phyloP scores from a whole-genome alignment of 1,284 basidiomycete genomes.

The Mycena citricolor region DNA sequence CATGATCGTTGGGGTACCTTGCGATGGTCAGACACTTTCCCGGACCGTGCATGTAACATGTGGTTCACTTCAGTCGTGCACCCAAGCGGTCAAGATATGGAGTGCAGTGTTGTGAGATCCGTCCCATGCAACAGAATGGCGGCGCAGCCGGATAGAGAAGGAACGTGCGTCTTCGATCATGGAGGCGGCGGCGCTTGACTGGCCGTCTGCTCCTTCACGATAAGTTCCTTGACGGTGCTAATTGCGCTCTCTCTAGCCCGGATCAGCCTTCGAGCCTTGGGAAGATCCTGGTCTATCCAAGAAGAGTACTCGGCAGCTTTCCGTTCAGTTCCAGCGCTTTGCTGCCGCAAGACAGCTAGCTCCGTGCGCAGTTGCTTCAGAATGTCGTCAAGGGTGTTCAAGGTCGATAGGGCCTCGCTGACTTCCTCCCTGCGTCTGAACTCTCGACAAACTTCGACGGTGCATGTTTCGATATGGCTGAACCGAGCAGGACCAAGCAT shows the following conservation, averaged over 20 bases:
- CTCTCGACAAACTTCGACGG: constrained; percentile 53
- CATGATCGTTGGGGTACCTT: constrained; percentile 1
- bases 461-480: constrained; percentile 22
- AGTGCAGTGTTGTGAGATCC: constrained; percentile 4
- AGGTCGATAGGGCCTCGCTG: constrained; percentile 53
- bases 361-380: constrained; percentile 55
- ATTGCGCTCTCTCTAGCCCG: constrained; percentile 44
- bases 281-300: constrained; percentile 33
- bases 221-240: constrained; percentile 36
- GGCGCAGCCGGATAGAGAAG: not conserved
- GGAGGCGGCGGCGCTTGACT: not conserved
- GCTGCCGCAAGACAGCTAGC: constrained; percentile 32
- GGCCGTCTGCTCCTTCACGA: constrained; percentile 12
- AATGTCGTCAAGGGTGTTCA: constrained; percentile 62
- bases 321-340: constrained; percentile 4
- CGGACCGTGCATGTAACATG: too few relatives aligned
- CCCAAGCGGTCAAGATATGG: not conserved
- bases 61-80: not conserved
- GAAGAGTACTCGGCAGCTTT: constrained; percentile 36
- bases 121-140: constrained; percentile 1
- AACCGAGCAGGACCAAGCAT: constrained; percentile 47
- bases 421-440: constrained; percentile 69
- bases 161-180: not conserved
- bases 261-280: constrained; percentile 42
- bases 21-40: too few relatives aligned